Base-by-base conservation (phyloP, 129 eudicot genomes). In the Ambrosia trifida region DNA sequence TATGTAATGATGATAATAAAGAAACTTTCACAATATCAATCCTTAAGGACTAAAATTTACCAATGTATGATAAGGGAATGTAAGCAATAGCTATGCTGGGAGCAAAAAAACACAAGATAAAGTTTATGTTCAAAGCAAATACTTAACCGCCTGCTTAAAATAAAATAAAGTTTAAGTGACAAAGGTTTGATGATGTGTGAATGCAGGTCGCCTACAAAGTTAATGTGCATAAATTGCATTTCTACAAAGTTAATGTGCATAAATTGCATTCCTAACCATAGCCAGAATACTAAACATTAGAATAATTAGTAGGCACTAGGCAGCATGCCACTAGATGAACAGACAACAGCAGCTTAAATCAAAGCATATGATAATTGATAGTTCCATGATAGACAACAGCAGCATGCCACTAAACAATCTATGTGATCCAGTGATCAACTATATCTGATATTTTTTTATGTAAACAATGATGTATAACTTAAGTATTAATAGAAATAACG, bases 101-200 rank as follows among this genome's bases (percentile, higher is more conserved):
- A 17, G 19, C 68, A 72, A 11, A 3, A 19, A 33, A 47, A 36
- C 3, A 4, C 30, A 7, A 40, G 2, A 10, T 40, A 5, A 18
- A 69, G 52, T 20, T 36, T 50, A 53, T 36, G 28, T 9, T 47
- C 20, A 70, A 36, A 70, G 35, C 64, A 53, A 53, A 38, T 5
- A 69, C 35, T 52, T 69, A 41, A 35, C 18, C 51, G 16, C 36
- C 33, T 19, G 40, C 65, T 36, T 43, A 36, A n/a, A n/a, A n/a
- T n/a, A n/a, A n/a, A n/a, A n/a, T n/a, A n/a, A n/a, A n/a, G n/a
- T n/a, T 51, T 18, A 30, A 45, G 69, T 72, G 20, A 72, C 56
- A 44, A 41, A 59, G 40, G 17, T 52, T 30, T 46, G 28, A 67
- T 66, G 57, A 66, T 6, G 72, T 19, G 71, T 66, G 38, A 66